Base-by-base conservation (phyloP, 2,329 filamentous ascomycete genomes). In the Plectosphaerella plurivora region DNA sequence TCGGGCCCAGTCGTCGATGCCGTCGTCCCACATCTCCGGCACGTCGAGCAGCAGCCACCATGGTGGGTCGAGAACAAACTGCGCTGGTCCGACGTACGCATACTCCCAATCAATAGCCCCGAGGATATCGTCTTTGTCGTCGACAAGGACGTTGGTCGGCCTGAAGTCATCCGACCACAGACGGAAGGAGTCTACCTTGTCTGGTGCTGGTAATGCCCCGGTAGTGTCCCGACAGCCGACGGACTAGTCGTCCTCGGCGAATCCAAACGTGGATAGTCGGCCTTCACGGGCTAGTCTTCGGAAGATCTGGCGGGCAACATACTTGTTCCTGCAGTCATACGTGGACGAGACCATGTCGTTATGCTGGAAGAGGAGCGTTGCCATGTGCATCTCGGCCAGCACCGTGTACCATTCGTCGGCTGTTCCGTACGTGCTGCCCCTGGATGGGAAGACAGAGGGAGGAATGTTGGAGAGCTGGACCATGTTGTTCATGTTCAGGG, bases 21-120 rank as follows among this genome's bases (percentile, higher is more conserved):
- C 68, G n/a, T 14, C 51, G 1, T 47, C n/a, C 68, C 71, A 73
- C 14, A 55, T 54, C 35, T 73, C 68, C 0, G 65, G 61, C 14
- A 49, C 41, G 10, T 65, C 52, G 2, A 72, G 53, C 1, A 73
- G 61, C 2, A 74, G 57, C 70, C 68, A 73, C 68, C 68, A 72
- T 0, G 70, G 70, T 3, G 68, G 65, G 47, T 68, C 64, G 46
- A 63, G 60, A 9, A 44, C 49, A 45, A 70, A 73, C 41, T 71
- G 62, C 15, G 61, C 51, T 0, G 69, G 68, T 0, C 60, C 69
- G 2, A 54, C 61, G 52, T 72, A 71, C 0, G 66, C 55, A 51
- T 68, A 70, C 58, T 75, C 72, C 69, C 69, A 75, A 54, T 74
- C 71, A 4, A 76, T 67, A 9, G 64, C 57, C 1, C 73, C 52